Base-by-base conservation (phyloP, 371 early-diverging fungal genomes). In the Mortierella sp. region DNA sequence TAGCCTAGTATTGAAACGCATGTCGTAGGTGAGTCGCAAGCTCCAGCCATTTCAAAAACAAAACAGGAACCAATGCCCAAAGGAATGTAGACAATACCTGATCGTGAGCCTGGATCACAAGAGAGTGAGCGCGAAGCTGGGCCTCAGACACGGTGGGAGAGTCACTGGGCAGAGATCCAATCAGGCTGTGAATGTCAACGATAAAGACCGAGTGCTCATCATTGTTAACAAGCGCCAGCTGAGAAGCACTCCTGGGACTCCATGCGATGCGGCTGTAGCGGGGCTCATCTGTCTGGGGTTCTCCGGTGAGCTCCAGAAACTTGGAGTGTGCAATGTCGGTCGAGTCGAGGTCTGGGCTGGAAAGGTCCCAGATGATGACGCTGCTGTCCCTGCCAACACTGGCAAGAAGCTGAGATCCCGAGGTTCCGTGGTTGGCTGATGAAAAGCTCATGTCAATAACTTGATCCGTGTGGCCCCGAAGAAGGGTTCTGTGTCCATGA, bases 401-500 rank as follows among this genome's bases (percentile, higher is more conserved):
- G 5, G 86, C 86, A 40, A 88, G 75, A 34, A 88, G 80, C 53
- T 88, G 88, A 28, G 48, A 71, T 43, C 46, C 77, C 26, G 74
- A 43, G 0, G 61, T 16, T 4, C 61, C 74, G 6, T 71, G 54
- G 31, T 69, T 55, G 43, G 77, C 73, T 19, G 76, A 43, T 34
- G 86, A 87, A 70, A 88, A 85, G 28, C 88, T 72, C 79, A 89
- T 84, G 69, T 89, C 89, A 64, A 89, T 75, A 2, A 89, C 84
- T 53, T 81, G 87, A 34, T 88, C 88, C 6, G 81, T 78, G 46
- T 89, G 89, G 19, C 79, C 87, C 11, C 87, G 87, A 51, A 89
- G 81, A 67, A 89, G 86, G 5, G 88, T 80, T 57, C 82, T 83
- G 69, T 87, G 87, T 31, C 88, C 89, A 69, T 80, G 84, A 43